These are phyloP conservation scores for Aspergillus brunneoviolaceus DNA, from an alignment of 2,329 filamentous ascomycete genomes.

Conservation along the genomic window DNA sequence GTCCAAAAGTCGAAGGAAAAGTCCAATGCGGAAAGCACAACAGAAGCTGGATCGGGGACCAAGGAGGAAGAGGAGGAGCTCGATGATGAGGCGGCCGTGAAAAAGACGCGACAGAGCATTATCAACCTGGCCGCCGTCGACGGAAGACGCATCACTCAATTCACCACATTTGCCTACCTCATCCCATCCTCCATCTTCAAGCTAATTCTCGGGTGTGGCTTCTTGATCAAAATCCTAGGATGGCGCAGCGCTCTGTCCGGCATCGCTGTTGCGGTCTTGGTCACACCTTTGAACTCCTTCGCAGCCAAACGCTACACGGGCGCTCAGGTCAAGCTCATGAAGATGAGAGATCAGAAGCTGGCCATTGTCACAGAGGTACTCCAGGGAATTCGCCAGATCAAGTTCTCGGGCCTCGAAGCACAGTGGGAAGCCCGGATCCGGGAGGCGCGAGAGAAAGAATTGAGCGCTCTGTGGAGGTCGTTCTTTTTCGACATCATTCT, in stretches of 20 bases:
- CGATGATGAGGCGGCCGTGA: constrained; percentile 41
- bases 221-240: constrained; percentile 66
- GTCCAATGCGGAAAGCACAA: constrained; percentile 33
- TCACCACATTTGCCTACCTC: constrained; percentile 63
- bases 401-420: constrained; percentile 72
- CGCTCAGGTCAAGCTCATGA: constrained; percentile 70
- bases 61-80: constrained; percentile 49
- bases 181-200: constrained; percentile 64
- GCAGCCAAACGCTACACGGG: constrained; percentile 64
- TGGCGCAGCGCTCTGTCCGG: constrained; percentile 68
- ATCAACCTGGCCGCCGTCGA: constrained; percentile 77
- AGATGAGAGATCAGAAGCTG: constrained; percentile 70
- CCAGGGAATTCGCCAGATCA: constrained; percentile 78
- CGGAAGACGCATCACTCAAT: constrained; percentile 65
- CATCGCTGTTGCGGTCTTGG: constrained; percentile 60
- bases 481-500: constrained; percentile 64
- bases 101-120: constrained; percentile 64
- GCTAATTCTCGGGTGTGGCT: constrained; percentile 62
- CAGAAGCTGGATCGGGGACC: constrained; percentile 28
- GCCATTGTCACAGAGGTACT: constrained; percentile 72
- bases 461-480: constrained; percentile 63
- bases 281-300: constrained; percentile 67
- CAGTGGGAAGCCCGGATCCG: constrained; percentile 72
- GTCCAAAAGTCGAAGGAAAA: constrained; percentile 38
- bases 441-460: constrained; percentile 63